Base-by-base conservation (phyloP, 2,329 filamentous ascomycete genomes). In the Fusarium duplospermum region DNA sequence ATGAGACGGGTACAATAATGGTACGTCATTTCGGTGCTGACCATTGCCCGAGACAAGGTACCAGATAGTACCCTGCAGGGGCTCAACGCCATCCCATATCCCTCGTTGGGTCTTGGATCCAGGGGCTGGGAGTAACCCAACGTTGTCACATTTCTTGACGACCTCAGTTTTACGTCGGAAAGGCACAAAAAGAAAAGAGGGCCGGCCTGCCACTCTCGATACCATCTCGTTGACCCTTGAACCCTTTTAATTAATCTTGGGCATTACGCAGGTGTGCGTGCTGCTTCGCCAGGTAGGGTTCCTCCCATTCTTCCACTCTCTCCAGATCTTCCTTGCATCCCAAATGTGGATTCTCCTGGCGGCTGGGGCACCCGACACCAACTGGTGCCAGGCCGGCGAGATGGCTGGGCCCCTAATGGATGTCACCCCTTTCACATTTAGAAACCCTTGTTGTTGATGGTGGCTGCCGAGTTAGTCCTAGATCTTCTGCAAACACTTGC, bases 291-390 rank as follows among this genome's bases (percentile, higher is more conserved):
- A 33, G 50, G 64, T 42, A 33, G 50, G 64, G 66, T 60, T 65
- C 38, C 63, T 40, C 69, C 45, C 62, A 33, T 67, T 62, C 62
- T 69, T 38, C 35, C 54, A 62, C 59, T 70, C 69, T 66, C 69
- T 66, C 59, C 45, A 35, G 63, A 70, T 67, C 66, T 70, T 76
- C 75, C 71, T 68, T 76, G 71, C 75, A 74, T 76, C 57, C 35
- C 27, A 62, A 20, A 22, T 54, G 69, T 74, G 72, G 72, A 52
- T 59, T 71, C 59, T 58, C 58, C 71, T 62, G 50, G 62, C n/a
- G 29, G 61, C 59, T 62, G 45, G 64, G 64, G 64, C 47, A 14
- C 47, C 27, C 18, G 40, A 58, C 67, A 60, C 50, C 50, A 58
- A 50, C 27, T 52, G 47, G 27, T 50, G 36, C 29, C 35, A 71